These are phyloP conservation scores for Coffea canephora DNA, from an alignment of 257 asterid species.

Conservation along the genomic window DNA sequence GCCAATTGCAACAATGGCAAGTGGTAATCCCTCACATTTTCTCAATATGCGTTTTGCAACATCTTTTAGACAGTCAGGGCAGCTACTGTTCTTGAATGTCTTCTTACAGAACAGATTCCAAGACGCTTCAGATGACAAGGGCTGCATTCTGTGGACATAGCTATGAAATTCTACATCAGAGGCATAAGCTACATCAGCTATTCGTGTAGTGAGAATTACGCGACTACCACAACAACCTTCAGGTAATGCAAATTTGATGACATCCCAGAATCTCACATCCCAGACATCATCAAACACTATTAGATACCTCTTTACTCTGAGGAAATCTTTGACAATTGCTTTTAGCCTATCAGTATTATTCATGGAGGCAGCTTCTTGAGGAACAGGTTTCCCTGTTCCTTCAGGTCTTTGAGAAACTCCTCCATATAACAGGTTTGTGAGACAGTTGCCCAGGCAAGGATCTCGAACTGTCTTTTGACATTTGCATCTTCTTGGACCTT, in stretches of 20 bases:
- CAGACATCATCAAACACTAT: constrained; percentile 13
- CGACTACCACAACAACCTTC: not conserved
- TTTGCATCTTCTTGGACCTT: constrained; percentile 4
- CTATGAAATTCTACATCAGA: not conserved
- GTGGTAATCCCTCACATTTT: constrained; percentile 5
- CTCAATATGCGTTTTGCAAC: not conserved
- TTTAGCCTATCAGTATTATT: not conserved
- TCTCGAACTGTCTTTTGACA: not conserved
- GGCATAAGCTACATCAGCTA: not conserved
- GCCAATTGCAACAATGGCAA: not conserved
- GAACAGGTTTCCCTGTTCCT: not conserved
- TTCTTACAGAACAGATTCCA: not conserved
- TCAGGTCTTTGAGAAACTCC: not conserved
- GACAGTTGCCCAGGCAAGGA: constrained; percentile 7
- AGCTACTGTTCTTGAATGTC: not conserved
- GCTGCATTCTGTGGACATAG: constrained; percentile 11
- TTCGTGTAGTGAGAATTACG: constrained; percentile 1
- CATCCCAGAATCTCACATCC: constrained; percentile 7
- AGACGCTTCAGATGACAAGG: not conserved
- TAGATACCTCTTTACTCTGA: not conserved
- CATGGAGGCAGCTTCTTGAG: not conserved
- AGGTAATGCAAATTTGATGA: constrained; percentile 3
- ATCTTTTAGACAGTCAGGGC: not conserved
- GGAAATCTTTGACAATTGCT: not conserved
- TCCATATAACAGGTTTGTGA: not conserved